A percentile compares a stretch with the other conserved stretches of the same genome.
Evolutionary conservation across 164 flowering plant species (phyloP).

Genomic region (Hamamelis virginiana): DNA sequence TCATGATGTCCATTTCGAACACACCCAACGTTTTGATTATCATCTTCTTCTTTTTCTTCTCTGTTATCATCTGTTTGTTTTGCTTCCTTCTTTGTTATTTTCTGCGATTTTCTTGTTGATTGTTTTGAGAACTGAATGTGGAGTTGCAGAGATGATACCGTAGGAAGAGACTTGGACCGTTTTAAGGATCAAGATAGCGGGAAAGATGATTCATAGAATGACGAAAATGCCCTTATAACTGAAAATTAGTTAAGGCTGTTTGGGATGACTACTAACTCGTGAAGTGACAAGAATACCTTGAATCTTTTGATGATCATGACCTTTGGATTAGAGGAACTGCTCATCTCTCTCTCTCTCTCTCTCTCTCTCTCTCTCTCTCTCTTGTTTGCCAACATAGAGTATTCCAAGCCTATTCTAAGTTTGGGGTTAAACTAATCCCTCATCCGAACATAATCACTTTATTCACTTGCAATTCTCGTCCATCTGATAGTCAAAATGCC

Average conservation of each 20-base stretch:
- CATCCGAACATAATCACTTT: too few relatives aligned
- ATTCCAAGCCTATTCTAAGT: too few relatives aligned
- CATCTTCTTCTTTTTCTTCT: conserved; percentile 6
- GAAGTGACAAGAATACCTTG: background rate
- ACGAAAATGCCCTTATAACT: conserved; percentile 4
- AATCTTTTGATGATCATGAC: background rate
- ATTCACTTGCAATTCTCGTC: too few relatives aligned
- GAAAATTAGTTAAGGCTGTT: background rate
- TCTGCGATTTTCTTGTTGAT: background rate
- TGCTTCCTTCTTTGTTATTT: background rate
- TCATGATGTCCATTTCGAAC: conserved; percentile 8
- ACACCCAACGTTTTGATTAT: background rate
- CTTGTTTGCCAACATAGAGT: too few relatives aligned
- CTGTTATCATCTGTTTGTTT: background rate
- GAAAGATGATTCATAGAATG: background rate
- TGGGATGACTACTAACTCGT: background rate
- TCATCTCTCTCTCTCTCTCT: too few relatives aligned
- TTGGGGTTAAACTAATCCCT: too few relatives aligned
- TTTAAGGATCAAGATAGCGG: conserved; percentile 11
- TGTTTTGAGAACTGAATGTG: background rate
- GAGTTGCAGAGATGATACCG: conserved; percentile 1
- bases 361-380: too few relatives aligned
- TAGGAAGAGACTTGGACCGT: background rate
- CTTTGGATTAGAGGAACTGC: background rate
- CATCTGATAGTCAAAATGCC: too few relatives aligned